A percentile compares a stretch with the other conserved stretches of the same genome.
Conservation (phyloP, 2,329 filamentous ascomycete genomes). For the Xylariaceae sp. region DNA sequence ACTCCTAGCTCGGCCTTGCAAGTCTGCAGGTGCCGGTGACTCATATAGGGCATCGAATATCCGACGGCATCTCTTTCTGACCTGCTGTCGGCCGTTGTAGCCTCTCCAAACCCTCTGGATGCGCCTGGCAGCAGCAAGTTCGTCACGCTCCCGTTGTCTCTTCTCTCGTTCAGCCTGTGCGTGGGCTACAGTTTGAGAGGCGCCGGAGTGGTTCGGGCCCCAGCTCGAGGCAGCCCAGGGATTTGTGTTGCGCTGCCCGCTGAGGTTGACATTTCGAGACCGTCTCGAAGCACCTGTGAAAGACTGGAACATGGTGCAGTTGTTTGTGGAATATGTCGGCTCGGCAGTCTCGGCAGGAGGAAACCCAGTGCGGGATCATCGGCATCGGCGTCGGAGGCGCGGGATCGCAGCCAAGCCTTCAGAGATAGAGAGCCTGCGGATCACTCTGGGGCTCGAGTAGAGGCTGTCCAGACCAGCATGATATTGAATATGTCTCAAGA, state of each 20-base stretch:
- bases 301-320: constrained; percentile 68
- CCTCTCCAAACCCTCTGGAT: constrained; percentile 83
- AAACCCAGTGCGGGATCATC: too few relatives aligned
- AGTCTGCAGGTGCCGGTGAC: constrained; percentile 25
- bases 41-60: constrained; percentile 9
- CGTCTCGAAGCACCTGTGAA: constrained; percentile 85
- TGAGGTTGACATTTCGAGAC: constrained; percentile 88
- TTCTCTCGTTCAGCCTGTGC: constrained; percentile 80
- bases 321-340: neutral
- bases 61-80: constrained; percentile 46
- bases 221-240: constrained; percentile 64
- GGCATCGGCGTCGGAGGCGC: too few relatives aligned
- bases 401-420: too few relatives aligned
- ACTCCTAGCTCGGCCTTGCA: constrained; percentile 16
- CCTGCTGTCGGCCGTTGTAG: constrained; percentile 51
- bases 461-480: too few relatives aligned
- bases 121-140: constrained; percentile 61
- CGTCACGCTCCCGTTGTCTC: constrained; percentile 73
- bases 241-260: constrained; percentile 66
- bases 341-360: neutral
- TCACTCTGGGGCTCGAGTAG: too few relatives aligned
- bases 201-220: constrained; percentile 50
- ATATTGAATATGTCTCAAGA: too few relatives aligned
- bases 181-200: constrained; percentile 71
- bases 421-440: too few relatives aligned